These are phyloP conservation scores for Erodium moschatum DNA, from an alignment of 441 rosid species.

Conservation along the genomic window DNA sequence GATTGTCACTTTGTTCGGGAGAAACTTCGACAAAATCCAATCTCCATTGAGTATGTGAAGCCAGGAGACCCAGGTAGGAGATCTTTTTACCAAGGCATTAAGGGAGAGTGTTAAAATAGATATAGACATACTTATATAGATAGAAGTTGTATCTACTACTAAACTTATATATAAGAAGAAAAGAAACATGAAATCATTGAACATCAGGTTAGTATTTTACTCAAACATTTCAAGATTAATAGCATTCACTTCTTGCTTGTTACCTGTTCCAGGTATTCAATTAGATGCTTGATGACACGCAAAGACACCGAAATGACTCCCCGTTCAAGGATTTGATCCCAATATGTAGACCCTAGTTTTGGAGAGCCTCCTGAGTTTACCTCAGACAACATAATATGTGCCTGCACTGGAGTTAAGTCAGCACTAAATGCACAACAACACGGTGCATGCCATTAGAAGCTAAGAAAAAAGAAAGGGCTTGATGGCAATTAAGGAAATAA, in stretches of 20 bases:
- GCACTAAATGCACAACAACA: conserved; percentile 9
- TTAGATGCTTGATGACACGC: conserved; percentile 69
- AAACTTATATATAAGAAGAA: no score
- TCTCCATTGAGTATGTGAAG: no score
- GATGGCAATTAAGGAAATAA: background rate
- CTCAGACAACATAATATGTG: conserved; percentile 85
- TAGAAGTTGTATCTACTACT: no score
- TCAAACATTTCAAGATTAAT: background rate
- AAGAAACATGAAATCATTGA: no score
- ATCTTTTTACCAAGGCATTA: no score
- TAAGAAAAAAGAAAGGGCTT: background rate
- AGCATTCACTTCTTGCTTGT: conserved; percentile 19
- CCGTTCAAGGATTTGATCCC: conserved; percentile 93
- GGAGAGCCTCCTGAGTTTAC: conserved; percentile 99
- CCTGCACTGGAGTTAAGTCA: conserved; percentile 37
- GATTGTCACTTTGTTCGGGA: background rate
- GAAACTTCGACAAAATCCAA: no score
- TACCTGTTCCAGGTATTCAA: conserved; percentile 80
- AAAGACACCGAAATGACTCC: conserved; percentile 66
- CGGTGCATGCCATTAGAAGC: background rate
- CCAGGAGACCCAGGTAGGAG: no score
- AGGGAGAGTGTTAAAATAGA: no score
- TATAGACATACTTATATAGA: no score
- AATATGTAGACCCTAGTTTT: conserved; percentile 63
- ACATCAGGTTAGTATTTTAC: no score